Evolutionary conservation across 225 moss, liverwort and hornwort genomes (phyloP), one percentile per base, ranked within the genome.

Genomic region (Physcomitrium patens): DNA sequence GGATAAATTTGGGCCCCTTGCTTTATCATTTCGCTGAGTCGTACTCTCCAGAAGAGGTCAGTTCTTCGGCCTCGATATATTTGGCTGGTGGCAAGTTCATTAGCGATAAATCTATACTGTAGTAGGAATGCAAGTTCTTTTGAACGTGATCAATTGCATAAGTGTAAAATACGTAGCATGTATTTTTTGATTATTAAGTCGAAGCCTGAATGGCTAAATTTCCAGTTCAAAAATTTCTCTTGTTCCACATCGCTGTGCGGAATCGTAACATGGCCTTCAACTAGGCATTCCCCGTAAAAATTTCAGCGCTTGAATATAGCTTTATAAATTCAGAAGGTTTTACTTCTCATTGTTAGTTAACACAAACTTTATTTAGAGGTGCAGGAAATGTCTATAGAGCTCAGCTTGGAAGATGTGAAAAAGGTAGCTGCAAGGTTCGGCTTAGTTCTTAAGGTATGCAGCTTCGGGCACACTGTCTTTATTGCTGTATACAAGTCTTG

Each of bases 311-410:
- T 59, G 42, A 57, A 23, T 65, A 17, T 3, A 62, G 16, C 57
- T 78, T 13, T 56, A 24, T 43, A 59, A 42, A 9, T 43, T 8
- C 1, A 43, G 22, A 9, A 57, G 10, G 28, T 2, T 2, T 28
- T 60, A 60, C 60, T 14, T 76, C 8, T 20, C 15, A 37, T 41
- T 50, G 28, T 68, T 27, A 66, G 79, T 79, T 59, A 82, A 26
- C 27, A 12, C 49, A 62, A 61, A 65, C 64, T 71, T 37, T 65
- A 41, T 79, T 80, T 7, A 64, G 67, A 53, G 68, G 51, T 63
- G 72, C 89, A 93, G 93, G 93, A 93, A 73, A 91, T 93, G 93
- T 93, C 93, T 41, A 67, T 93, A 61, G 93, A 93, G 75, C 82
- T 93, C 26, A 89, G 93, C 78, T 76, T 93, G 82, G 84, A 87